Evolutionary conservation across 2,329 filamentous ascomycete genomes (phyloP).

Genomic region (Elsinoe batatas): DNA sequence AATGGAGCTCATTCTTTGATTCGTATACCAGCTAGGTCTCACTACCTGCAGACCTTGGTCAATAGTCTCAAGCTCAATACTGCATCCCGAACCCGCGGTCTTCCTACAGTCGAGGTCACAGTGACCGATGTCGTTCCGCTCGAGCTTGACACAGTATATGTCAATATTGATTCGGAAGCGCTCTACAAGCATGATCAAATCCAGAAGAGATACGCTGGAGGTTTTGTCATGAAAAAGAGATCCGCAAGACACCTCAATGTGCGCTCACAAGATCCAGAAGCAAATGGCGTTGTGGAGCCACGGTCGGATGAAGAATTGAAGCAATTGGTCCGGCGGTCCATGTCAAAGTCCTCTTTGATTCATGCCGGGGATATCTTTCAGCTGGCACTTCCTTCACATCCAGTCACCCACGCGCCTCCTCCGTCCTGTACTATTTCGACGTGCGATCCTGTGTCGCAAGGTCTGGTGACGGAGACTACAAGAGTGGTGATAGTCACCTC

Average conservation of each 20-base stretch:
- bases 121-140: constrained; percentile 73
- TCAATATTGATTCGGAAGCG: constrained; percentile 72
- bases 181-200: constrained; percentile 72
- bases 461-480: constrained; percentile 64
- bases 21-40: constrained; percentile 63
- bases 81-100: constrained; percentile 45
- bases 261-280: not conserved
- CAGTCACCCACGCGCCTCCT: constrained; percentile 73
- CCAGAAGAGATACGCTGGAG: constrained; percentile 69
- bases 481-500: constrained; percentile 71
- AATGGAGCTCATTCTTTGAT: constrained; percentile 63
- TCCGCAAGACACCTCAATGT: constrained; percentile 2
- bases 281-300: not conserved
- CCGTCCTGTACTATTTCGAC: constrained; percentile 80
- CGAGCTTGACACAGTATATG: constrained; percentile 73
- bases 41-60: constrained; percentile 57
- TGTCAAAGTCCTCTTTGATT: constrained; percentile 64
- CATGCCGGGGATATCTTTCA: constrained; percentile 78
- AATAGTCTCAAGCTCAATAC: constrained; percentile 11
- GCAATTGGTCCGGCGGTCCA: constrained; percentile 54
- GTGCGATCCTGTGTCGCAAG: constrained; percentile 92
- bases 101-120: constrained; percentile 70
- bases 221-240: constrained; percentile 26
- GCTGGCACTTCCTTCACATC: constrained; percentile 65
- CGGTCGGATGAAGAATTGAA: constrained; percentile 19